These are phyloP conservation scores for Coemansia sp. DNA, from an alignment of 192 early-diverging fungal species.

Conservation along the genomic window DNA sequence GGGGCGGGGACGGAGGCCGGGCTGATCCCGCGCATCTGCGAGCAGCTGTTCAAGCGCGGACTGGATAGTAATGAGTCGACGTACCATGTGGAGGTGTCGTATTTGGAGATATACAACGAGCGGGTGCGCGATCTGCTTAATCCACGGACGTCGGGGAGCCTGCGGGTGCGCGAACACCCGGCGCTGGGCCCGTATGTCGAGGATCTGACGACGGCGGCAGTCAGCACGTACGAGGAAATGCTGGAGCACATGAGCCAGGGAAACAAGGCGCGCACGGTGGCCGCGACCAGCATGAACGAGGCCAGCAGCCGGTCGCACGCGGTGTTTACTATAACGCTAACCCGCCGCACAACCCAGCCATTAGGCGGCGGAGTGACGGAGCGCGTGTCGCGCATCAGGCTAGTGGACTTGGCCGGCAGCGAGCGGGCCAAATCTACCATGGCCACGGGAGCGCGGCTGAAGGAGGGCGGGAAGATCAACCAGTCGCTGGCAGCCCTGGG, in stretches of 20 bases:
- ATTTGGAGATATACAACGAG: slow-evolving; percentile 92
- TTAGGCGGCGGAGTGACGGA: slow-evolving; percentile 57
- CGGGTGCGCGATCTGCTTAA: slow-evolving; percentile 76
- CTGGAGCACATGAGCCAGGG: slow-evolving; percentile 74
- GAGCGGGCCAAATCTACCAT: slow-evolving; percentile 85
- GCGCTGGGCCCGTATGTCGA: slow-evolving; percentile 84
- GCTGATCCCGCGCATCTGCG: slow-evolving; percentile 82
- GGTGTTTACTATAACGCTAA: slow-evolving; percentile 73
- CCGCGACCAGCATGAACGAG: slow-evolving; percentile 93
- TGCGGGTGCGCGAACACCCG: slow-evolving; percentile 80
- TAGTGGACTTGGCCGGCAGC: slow-evolving; percentile 92
- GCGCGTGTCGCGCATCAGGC: slow-evolving; percentile 71
- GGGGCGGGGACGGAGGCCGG: slow-evolving; percentile 59
- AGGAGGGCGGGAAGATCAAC: slow-evolving; percentile 95
- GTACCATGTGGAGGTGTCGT: slow-evolving; percentile 75
- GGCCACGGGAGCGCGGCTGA: slow-evolving; percentile 76
- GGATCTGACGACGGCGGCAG: slow-evolving; percentile 80
- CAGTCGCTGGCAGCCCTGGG: slow-evolving; percentile 86
- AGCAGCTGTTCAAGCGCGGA: slow-evolving; percentile 71
- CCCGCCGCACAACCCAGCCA: slow-evolving; percentile 62
- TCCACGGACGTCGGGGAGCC: slow-evolving; percentile 66
- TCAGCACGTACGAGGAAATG: slow-evolving; percentile 67
- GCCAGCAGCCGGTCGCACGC: slow-evolving; percentile 85
- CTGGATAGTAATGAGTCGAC: slow-evolving; percentile 25
- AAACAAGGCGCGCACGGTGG: slow-evolving; percentile 79